Conservation (phyloP, 2,329 filamentous ascomycete genomes). For the Claviceps paspali region DNA sequence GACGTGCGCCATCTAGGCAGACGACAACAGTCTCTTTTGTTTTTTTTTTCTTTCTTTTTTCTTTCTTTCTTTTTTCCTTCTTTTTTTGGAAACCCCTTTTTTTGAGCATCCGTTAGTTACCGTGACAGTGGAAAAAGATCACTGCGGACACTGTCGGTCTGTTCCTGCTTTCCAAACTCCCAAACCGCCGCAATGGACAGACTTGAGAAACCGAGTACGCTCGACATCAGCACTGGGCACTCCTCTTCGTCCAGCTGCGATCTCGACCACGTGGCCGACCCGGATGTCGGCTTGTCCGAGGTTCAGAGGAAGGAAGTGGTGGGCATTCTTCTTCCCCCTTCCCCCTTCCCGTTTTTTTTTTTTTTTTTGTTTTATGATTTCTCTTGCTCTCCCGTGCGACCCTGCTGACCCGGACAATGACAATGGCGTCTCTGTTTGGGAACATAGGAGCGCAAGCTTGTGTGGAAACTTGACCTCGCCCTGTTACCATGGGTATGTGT, state of each 20-base stretch:
- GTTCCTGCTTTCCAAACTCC: not conserved
- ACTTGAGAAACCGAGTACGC: conserved; percentile 12
- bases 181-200: conserved; percentile 21
- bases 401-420: too few species aligned
- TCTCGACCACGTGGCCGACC: conserved; percentile 16
- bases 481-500: conserved; percentile 42
- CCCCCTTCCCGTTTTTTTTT: too few species aligned
- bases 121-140: too few species aligned
- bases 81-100: too few species aligned
- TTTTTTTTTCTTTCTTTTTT: not conserved
- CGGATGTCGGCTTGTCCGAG: conserved; percentile 47
- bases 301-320: conserved; percentile 49
- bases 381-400: too few species aligned
- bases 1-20: too few species aligned
- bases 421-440: too few species aligned
- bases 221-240: conserved; percentile 11
- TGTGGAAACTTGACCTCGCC: conserved; percentile 45
- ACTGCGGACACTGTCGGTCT: not conserved
- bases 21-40: too few species aligned
- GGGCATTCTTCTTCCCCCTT: conserved; percentile 15
- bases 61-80: too few species aligned
- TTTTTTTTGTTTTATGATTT: too few species aligned
- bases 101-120: too few species aligned
- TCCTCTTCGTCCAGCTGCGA: conserved; percentile 16
- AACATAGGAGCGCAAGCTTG: conserved; percentile 41